Conservation (phyloP, 768 basidiomycete species). For the Guyanaporus albipodus region DNA sequence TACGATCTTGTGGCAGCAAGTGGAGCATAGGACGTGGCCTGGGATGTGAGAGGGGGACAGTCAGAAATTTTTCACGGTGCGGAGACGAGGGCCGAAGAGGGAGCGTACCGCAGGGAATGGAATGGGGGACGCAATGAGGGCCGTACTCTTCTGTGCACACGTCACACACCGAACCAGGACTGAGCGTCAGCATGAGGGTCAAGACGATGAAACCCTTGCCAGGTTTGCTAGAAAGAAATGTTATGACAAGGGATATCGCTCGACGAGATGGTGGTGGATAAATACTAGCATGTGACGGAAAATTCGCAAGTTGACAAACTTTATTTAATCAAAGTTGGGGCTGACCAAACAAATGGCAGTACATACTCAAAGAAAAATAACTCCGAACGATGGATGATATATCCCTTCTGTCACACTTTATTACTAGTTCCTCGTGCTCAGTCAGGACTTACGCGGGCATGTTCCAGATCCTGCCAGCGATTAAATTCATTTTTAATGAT, state of each 20-base stretch:
- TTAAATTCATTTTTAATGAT: not conserved
- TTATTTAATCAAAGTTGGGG: constrained; percentile 28
- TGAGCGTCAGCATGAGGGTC: constrained; percentile 72
- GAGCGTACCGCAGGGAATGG: constrained; percentile 69
- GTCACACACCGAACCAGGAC: constrained; percentile 81
- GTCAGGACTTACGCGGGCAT: not conserved
- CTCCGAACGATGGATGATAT: constrained; percentile 8
- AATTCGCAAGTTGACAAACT: constrained; percentile 29
- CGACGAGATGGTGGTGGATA: constrained; percentile 44
- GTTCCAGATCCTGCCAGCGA: constrained; percentile 10
- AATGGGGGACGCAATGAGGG: constrained; percentile 68
- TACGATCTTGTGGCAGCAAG: constrained; percentile 75
- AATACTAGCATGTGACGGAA: constrained; percentile 43
- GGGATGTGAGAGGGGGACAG: constrained; percentile 1
- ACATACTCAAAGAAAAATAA: not conserved
- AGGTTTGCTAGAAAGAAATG: constrained; percentile 37
- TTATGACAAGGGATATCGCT: constrained; percentile 43
- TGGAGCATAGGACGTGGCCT: constrained; percentile 80
- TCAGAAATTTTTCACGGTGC: constrained; percentile 23
- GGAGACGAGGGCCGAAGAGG: not conserved
- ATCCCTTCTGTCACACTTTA: not conserved
- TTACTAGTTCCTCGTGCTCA: not conserved
- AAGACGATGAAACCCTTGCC: constrained; percentile 38
- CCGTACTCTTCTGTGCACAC: constrained; percentile 87
- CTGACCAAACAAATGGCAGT: constrained; percentile 31